phyloP scores from a whole-genome alignment of 371 early-diverging fungal species.

The Dichotomocladium elegans region DNA sequence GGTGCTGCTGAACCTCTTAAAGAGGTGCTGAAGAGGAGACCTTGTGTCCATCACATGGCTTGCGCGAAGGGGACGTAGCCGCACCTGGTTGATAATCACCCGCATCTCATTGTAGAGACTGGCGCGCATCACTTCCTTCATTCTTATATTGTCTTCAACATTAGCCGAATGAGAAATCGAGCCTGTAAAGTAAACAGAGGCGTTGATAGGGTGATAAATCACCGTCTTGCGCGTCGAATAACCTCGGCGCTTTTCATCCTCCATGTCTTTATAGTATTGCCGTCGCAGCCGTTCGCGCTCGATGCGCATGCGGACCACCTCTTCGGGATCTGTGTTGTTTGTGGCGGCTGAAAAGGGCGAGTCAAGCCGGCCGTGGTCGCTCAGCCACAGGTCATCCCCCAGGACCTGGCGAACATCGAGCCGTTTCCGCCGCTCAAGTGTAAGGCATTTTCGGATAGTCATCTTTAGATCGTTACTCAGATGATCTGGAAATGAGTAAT shows the following conservation, averaged over 20 bases:
- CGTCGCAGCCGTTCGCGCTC: slow-evolving; percentile 20
- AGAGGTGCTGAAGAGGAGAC: slow-evolving; percentile 25
- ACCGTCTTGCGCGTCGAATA: slow-evolving; percentile 18
- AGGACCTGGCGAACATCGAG: slow-evolving; percentile 42
- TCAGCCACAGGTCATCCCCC: slow-evolving; percentile 55
- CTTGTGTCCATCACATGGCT: slow-evolving; percentile 12
- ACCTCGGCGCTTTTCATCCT: slow-evolving; percentile 19
- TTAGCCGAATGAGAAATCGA: slow-evolving; percentile 24
- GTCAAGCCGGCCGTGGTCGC: slow-evolving; percentile 19
- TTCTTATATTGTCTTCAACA: slow-evolving; percentile 25
- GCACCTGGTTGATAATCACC: slow-evolving; percentile 24
- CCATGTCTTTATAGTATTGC: slow-evolving; percentile 18
- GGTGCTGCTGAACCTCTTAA: slow-evolving; percentile 18
- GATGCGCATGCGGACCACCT: slow-evolving; percentile 5
- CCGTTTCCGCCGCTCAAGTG: slow-evolving; percentile 45
- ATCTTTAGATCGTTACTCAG: slow-evolving; percentile 42
- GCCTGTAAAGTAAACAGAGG: slow-evolving; percentile 39
- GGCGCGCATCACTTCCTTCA: slow-evolving; percentile 29
- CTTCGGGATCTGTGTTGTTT: background rate
- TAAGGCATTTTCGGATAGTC: slow-evolving; percentile 52
- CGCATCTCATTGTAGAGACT: slow-evolving; percentile 31
- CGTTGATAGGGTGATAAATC: slow-evolving; percentile 41
- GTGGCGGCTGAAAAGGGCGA: slow-evolving; percentile 16
- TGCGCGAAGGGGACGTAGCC: slow-evolving; percentile 19
- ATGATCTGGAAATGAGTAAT: slow-evolving; percentile 47